Conservation (phyloP, 2,329 filamentous ascomycete species). For the Cadophora malorum region DNA sequence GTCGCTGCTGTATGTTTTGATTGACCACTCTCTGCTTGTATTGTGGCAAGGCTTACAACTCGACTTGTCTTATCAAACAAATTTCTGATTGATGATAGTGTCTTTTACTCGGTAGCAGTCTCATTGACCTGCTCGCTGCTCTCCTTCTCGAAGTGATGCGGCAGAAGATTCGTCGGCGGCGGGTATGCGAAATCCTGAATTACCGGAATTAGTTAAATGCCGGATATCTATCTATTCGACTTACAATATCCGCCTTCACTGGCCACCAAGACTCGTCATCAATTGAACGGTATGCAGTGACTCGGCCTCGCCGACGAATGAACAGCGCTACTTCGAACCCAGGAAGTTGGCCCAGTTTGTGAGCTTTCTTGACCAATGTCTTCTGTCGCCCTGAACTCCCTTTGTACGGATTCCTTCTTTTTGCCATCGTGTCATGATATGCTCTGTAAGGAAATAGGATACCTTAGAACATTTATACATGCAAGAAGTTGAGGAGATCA, state of each 20-base stretch:
- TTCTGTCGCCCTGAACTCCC: background rate
- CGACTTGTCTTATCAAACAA: background rate
- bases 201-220: background rate
- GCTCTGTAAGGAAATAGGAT: background rate
- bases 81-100: background rate
- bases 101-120: background rate
- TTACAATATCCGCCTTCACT: background rate
- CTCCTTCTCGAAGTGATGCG: background rate
- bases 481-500: background rate
- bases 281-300: background rate
- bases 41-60: no score
- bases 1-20: background rate
- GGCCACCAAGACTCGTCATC: background rate
- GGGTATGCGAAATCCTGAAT: background rate
- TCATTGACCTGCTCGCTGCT: background rate
- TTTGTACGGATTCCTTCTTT: background rate
- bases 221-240: background rate
- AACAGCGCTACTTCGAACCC: no score
- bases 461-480: background rate
- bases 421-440: background rate
- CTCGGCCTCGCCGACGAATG: background rate
- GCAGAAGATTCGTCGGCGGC: background rate
- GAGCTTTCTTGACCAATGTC: background rate
- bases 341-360: background rate
- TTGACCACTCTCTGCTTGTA: background rate